These are phyloP conservation scores for Primulina huaijiensis DNA, from an alignment of 257 asterid genomes.

Conservation along the genomic window DNA sequence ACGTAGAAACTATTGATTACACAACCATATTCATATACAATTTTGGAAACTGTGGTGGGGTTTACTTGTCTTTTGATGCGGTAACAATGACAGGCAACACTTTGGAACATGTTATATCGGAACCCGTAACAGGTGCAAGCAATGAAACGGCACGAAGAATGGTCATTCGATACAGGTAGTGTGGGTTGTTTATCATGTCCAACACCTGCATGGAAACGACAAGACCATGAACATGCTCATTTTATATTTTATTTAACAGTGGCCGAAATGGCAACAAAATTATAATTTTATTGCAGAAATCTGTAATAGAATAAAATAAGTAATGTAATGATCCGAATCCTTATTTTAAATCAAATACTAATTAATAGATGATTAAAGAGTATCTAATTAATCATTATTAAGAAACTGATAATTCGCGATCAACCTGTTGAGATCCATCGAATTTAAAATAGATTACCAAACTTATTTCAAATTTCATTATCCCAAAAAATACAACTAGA, in stretches of 20 bases:
- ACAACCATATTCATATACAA: slow-evolving; percentile 12
- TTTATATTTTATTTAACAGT: background rate
- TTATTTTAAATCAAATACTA: too few species aligned
- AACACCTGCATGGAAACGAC: slow-evolving; percentile 50
- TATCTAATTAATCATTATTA: too few species aligned
- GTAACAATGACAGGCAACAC: slow-evolving; percentile 73
- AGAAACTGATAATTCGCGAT: too few species aligned
- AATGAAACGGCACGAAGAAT: slow-evolving; percentile 74
- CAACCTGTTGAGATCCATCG: too few species aligned
- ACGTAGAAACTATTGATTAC: background rate
- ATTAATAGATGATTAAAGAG: too few species aligned
- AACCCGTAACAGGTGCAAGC: slow-evolving; percentile 94
- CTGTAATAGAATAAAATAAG: too few species aligned
- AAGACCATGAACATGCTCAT: background rate
- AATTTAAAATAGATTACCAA: too few species aligned
- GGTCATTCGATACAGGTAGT: slow-evolving; percentile 82
- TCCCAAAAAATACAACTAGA: too few species aligned
- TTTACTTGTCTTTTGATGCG: slow-evolving; percentile 80
- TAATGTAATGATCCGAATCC: too few species aligned
- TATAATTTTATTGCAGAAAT: too few species aligned
- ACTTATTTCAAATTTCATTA: too few species aligned
- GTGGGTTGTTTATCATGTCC: slow-evolving; percentile 76
- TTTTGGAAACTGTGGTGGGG: slow-evolving; percentile 12
- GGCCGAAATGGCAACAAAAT: background rate
- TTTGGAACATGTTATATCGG: slow-evolving; percentile 85